Evolutionary conservation across 257 asterid genomes (phyloP).

Genomic region (Gentiana straminea): DNA sequence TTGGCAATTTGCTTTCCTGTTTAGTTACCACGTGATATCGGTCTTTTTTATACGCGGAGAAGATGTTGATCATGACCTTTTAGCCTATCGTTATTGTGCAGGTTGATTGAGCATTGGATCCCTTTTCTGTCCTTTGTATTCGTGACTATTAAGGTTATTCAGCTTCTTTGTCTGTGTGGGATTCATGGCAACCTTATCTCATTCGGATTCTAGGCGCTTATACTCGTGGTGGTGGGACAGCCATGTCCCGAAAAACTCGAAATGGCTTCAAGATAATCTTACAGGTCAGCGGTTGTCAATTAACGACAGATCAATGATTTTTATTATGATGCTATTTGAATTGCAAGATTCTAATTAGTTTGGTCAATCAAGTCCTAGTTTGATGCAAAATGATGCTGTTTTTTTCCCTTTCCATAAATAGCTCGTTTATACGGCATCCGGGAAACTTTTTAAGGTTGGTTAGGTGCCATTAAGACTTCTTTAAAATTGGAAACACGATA

Average conservation of each 20-base stretch:
- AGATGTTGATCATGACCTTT: background rate
- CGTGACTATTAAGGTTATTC: conserved; percentile 22
- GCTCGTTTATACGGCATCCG: too few relatives aligned
- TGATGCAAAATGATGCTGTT: too few relatives aligned
- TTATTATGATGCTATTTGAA: too few relatives aligned
- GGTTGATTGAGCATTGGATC: conserved; percentile 1
- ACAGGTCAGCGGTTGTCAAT: conserved; percentile 34
- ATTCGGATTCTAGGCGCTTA: conserved; percentile 55
- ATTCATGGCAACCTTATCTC: conserved; percentile 53
- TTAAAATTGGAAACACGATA: too few relatives aligned
- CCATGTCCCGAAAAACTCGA: conserved; percentile 92
- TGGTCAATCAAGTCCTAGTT: too few relatives aligned
- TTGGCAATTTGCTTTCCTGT: background rate
- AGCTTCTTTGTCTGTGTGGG: conserved; percentile 33
- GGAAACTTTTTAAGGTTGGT: too few relatives aligned
- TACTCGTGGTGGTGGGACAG: conserved; percentile 99
- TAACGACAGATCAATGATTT: background rate
- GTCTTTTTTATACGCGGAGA: background rate
- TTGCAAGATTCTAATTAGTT: too few relatives aligned
- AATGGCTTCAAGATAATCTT: conserved; percentile 97
- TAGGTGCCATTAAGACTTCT: too few relatives aligned
- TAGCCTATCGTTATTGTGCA: background rate
- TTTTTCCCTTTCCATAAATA: too few relatives aligned
- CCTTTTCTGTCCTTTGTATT: conserved; percentile 19
- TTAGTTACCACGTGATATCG: too few relatives aligned